A percentile compares a stretch with the other conserved stretches of the same genome.
Evolutionary conservation across 768 basidiomycete species (phyloP).

Genomic region (Nevesoporus exiguus): DNA sequence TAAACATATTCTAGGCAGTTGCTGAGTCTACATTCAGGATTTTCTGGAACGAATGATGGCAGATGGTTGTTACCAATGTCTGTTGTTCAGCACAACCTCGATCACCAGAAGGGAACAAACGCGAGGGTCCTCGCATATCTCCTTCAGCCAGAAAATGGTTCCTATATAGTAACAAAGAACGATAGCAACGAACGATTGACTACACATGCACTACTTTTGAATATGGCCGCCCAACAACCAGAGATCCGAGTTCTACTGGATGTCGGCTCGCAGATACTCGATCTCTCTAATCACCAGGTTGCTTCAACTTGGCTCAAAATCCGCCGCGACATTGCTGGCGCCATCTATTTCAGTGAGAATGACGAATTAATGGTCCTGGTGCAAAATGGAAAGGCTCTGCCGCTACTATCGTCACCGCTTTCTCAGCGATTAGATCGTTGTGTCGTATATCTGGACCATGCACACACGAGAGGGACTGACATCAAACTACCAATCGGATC

Average conservation of each 20-base stretch:
- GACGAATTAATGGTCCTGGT: neutral
- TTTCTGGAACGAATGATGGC: neutral
- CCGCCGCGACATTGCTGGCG: neutral
- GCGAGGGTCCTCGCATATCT: too few relatives aligned
- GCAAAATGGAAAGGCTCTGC: neutral
- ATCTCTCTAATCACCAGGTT: neutral
- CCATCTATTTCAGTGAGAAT: neutral
- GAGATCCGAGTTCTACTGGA: neutral
- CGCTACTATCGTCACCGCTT: neutral
- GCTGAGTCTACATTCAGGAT: neutral
- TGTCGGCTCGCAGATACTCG: neutral
- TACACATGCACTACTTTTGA: neutral
- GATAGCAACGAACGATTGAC: neutral
- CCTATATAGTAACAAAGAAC: neutral
- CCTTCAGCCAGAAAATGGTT: neutral
- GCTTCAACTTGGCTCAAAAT: neutral
- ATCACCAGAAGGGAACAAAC: too few relatives aligned
- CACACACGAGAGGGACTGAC: neutral
- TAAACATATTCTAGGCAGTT: neutral
- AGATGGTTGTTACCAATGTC: neutral
- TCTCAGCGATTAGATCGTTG: neutral
- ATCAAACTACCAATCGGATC: neutral
- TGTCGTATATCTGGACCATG: neutral
- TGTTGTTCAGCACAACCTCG: neutral
- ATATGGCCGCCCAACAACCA: neutral